A percentile compares a stretch with the other conserved stretches of the same genome.
Conservation (phyloP, 78 protist species). For the Planoprotostelium fungivorum region DNA sequence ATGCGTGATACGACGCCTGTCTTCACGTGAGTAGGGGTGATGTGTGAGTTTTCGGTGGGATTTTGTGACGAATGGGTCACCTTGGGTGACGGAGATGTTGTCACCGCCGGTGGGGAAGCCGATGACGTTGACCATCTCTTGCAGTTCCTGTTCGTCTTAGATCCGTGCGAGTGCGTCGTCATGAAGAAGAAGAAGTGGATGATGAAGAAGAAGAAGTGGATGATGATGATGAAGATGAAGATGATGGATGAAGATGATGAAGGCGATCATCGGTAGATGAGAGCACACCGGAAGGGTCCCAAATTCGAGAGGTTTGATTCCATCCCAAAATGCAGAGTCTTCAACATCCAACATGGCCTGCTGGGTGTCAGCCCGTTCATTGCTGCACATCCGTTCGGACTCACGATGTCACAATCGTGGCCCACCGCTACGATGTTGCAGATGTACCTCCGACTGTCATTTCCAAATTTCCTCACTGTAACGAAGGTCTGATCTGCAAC, state of each 20-base stretch:
- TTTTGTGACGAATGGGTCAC: neutral
- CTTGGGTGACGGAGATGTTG: conserved; percentile 57
- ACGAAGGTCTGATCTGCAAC: conserved; percentile 64
- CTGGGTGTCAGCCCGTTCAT: no score
- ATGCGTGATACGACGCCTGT: conserved; percentile 62
- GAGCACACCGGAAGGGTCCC: conserved; percentile 39
- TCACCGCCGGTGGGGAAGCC: conserved; percentile 83
- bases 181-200: neutral
- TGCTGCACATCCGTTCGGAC: no score
- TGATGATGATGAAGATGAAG: no score
- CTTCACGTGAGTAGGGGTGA: neutral
- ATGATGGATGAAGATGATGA: no score
- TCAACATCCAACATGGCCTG: conserved; percentile 55
- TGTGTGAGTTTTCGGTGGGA: no score
- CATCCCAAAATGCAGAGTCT: conserved; percentile 56
- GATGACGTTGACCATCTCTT: conserved; percentile 66
- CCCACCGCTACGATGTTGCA: neutral
- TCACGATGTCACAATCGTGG: neutral
- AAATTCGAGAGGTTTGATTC: conserved; percentile 30
- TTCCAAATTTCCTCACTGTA: conserved; percentile 69
- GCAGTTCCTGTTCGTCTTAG: conserved; percentile 20
- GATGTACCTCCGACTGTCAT: neutral
- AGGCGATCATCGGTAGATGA: no score
- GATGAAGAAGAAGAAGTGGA: neutral
- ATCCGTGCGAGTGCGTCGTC: no score